Percentiles rank a stretch among this genome's conserved stretches.
These are phyloP conservation scores for Aspergillus nidulans DNA, from an alignment of 495 filamentous ascomycete species.

Conservation along the genomic window DNA sequence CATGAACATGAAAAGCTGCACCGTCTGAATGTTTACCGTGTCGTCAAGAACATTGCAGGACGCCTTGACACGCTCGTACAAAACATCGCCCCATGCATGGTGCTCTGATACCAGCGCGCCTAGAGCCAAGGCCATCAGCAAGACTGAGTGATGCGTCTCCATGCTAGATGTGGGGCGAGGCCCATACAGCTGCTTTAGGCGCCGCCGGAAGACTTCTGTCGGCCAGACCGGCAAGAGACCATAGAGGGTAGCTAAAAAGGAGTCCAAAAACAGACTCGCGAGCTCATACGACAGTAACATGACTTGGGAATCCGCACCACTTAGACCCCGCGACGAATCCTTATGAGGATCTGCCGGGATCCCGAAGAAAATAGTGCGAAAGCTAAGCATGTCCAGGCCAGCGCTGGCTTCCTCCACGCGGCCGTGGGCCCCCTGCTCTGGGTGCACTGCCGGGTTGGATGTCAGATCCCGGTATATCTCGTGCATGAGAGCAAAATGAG, in stretches of 20 bases:
- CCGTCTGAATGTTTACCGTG: conserved; percentile 38
- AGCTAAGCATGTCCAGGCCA: conserved; percentile 42
- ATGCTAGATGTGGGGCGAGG: conserved; percentile 16
- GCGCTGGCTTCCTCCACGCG: conserved; percentile 42
- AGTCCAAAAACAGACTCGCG: conserved; percentile 31
- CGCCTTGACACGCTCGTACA: conserved; percentile 40
- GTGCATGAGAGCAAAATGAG: conserved; percentile 44
- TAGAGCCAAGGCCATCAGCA: conserved; percentile 32
- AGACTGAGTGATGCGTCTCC: conserved; percentile 25
- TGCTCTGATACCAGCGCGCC: conserved; percentile 33
- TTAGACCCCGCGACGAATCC: conserved; percentile 17
- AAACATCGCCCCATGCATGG: conserved; percentile 34
- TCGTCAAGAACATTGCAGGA: conserved; percentile 32
- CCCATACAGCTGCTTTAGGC: conserved; percentile 32
- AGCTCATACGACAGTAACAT: conserved; percentile 37
- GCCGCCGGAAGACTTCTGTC: conserved; percentile 22
- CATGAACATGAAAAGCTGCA: conserved; percentile 43
- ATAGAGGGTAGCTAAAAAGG: conserved; percentile 33
- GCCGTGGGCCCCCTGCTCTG: conserved; percentile 20
- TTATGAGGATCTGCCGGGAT: conserved; percentile 26
- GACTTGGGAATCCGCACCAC: conserved; percentile 19
- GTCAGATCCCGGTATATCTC: conserved; percentile 40
- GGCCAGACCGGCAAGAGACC: conserved; percentile 31
- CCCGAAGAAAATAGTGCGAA: conserved; percentile 44
- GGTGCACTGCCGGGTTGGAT: conserved; percentile 22